These are phyloP conservation scores for Mucor ambiguus DNA, from an alignment of 371 early-diverging fungal species.

Conservation along the genomic window DNA sequence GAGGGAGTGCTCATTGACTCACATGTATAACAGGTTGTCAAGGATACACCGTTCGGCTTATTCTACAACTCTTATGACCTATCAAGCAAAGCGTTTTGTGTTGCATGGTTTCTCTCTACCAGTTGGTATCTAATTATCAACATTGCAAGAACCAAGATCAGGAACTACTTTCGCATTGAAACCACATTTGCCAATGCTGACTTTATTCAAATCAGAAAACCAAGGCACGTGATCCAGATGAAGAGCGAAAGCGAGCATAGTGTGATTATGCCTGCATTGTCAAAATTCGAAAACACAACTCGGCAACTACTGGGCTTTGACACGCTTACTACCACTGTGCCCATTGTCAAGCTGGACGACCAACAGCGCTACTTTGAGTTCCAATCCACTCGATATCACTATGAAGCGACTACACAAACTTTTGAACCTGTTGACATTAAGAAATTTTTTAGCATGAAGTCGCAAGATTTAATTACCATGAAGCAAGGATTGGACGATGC, in stretches of 20 bases:
- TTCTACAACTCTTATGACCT: constrained; percentile 49
- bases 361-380: constrained; percentile 59
- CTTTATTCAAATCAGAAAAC: constrained; percentile 63
- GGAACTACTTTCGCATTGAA: constrained; percentile 62
- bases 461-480: constrained; percentile 42
- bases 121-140: constrained; percentile 63
- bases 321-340: constrained; percentile 28
- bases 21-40: constrained; percentile 1
- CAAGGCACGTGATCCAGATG: constrained; percentile 50
- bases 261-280: background rate
- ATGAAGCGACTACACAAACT: constrained; percentile 13
- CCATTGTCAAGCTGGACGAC: constrained; percentile 30
- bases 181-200: constrained; percentile 39
- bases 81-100: constrained; percentile 61
- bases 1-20: background rate
- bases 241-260: constrained; percentile 17
- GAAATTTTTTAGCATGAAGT: constrained; percentile 39
- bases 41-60: constrained; percentile 19
- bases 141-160: constrained; percentile 34
- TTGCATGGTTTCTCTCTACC: constrained; percentile 67
- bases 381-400: constrained; percentile 71
- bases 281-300: background rate
- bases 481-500: constrained; percentile 42
- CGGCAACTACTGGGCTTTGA: constrained; percentile 25
- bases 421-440: constrained; percentile 54